These are phyloP conservation scores for Leucoagaricus sp. DNA, from an alignment of 1,284 basidiomycete genomes.

Conservation along the genomic window DNA sequence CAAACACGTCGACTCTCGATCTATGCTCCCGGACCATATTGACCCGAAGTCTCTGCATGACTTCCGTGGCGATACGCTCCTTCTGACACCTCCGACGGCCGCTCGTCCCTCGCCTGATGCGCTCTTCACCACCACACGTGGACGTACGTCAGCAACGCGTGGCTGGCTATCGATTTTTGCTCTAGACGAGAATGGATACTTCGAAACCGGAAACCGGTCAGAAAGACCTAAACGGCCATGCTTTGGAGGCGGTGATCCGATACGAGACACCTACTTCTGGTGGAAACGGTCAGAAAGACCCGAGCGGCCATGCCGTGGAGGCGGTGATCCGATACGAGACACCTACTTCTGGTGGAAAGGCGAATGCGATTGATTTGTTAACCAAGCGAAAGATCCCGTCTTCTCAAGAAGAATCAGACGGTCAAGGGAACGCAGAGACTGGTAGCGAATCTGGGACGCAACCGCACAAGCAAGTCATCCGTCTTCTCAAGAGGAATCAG, in stretches of 20 bases:
- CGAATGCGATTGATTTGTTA: constrained; percentile 45
- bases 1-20: constrained; percentile 36
- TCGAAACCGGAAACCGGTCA: constrained; percentile 18
- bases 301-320: constrained; percentile 18
- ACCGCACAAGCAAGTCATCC: neutral
- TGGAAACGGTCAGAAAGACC: constrained; percentile 31
- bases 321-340: constrained; percentile 40
- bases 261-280: constrained; percentile 46
- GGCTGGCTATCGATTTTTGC: constrained; percentile 45
- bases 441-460: neutral
- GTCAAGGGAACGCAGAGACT: neutral
- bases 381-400: constrained; percentile 26
- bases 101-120: constrained; percentile 35
- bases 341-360: constrained; percentile 48
- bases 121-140: constrained; percentile 47
- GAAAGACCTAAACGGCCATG: constrained; percentile 15
- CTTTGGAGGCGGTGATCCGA: constrained; percentile 28
- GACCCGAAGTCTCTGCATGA: constrained; percentile 10
- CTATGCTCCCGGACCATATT: constrained; percentile 25
- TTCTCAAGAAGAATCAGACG: neutral
- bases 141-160: constrained; percentile 29
- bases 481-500: too few relatives aligned
- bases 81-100: constrained; percentile 39
- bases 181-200: constrained; percentile 39
- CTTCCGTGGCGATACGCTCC: constrained; percentile 49